Conservation (phyloP, 78 protist genomes). For the Creolimax fragrantissima region DNA sequence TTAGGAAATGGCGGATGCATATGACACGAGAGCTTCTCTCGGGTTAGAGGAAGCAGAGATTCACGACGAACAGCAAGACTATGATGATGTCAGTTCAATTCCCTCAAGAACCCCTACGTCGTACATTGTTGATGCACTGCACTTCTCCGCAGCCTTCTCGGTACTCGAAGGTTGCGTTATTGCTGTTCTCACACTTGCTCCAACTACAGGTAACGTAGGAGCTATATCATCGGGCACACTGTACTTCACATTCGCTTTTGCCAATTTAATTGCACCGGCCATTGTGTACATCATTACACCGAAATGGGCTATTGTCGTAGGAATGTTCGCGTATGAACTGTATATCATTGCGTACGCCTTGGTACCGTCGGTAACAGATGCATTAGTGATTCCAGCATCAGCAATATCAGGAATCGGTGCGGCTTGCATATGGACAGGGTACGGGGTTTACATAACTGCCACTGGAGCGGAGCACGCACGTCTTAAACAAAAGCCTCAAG, state of each 20-base stretch:
- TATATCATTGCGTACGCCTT: constrained; percentile 3
- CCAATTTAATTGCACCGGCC: neutral
- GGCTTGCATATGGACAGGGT: neutral
- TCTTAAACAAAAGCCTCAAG: neutral
- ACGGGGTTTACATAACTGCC: neutral
- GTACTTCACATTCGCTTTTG: neutral
- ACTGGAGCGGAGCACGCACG: neutral
- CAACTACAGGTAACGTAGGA: neutral
- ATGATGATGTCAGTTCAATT: too few relatives aligned
- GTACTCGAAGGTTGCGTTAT: constrained; percentile 9
- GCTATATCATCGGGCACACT: neutral
- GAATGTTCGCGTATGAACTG: neutral
- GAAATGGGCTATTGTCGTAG: constrained; percentile 6
- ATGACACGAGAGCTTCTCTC: too few relatives aligned
- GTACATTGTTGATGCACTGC: neutral
- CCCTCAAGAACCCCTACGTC: neutral
- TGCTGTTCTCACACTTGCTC: constrained; percentile 18
- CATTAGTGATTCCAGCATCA: neutral
- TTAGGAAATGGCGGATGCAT: too few relatives aligned
- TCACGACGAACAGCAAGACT: too few relatives aligned
- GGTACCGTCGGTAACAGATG: neutral
- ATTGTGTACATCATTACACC: neutral
- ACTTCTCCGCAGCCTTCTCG: neutral
- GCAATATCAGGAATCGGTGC: neutral
- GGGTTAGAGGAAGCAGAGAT: too few relatives aligned